Evolutionary conservation across 768 basidiomycete species (phyloP), one percentile per base, ranked within the genome.

Genomic region (Boletus barrowsii): DNA sequence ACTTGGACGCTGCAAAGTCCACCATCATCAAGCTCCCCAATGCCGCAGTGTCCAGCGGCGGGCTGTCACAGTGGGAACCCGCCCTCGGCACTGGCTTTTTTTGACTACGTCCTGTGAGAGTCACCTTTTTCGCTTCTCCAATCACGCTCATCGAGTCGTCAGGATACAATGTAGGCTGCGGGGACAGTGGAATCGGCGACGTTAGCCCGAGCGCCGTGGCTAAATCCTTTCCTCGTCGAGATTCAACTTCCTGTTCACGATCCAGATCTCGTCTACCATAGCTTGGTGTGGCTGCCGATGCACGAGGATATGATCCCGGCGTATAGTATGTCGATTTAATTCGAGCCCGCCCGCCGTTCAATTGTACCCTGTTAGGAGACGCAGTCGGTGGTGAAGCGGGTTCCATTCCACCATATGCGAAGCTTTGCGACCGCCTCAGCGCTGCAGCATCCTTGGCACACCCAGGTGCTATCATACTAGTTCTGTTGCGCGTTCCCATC

Each of bases 271-370:
- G 69, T 59, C 72, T 73, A 30, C 61, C 64, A 29, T 69, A 65
- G 42, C 61, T 59, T 20, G 73, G 64, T 22, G 76, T 73, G 41
- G 77, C 69, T 18, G 74, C 72, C 14, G 85, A 86, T 26, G 75
- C 73, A 40, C 83, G 83, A 62, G 79, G 77, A 68, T 82, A 79
- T 37, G 75, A 68, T 7, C 81, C 76, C 5, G 79, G 75, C 10
- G 80, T 77, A 54, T 81, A 83, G 62, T 89, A 86, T 7, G 85
- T 78, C 10, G 86, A 87, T 66, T 87, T 86, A 59, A 88, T 83
- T 35, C 80, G 80, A 44, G 79, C 80, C 36, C 87, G 82, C 37
- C 87, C 83, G 52, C 79, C 81, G 45, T 62, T 71, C 47, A 66
- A 67, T 29, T 62, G 61, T 3, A 41, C 57, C 39, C 54, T 51